phyloP scores from a whole-genome alignment of 2,329 filamentous ascomycete genomes.

The Verticillium tricorpus region DNA sequence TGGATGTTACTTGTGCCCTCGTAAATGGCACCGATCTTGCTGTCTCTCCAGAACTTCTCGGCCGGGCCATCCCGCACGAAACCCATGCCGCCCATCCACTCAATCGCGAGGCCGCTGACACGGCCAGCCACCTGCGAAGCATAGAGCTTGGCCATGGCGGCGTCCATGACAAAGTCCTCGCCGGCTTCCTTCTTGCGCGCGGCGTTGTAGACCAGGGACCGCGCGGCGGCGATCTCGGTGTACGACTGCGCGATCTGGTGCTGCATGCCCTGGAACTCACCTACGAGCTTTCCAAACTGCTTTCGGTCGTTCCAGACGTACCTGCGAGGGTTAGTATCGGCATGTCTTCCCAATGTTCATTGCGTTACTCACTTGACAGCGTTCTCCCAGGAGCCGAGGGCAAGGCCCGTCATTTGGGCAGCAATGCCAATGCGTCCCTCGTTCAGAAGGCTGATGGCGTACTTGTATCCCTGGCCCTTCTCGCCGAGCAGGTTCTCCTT shows the following conservation, averaged over 20 bases:
- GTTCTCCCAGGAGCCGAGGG: slow-evolving; percentile 92
- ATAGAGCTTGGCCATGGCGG: slow-evolving; percentile 97
- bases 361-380: slow-evolving; percentile 64
- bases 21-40: slow-evolving; percentile 98
- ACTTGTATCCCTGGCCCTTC: slow-evolving; percentile 93
- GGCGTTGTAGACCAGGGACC: slow-evolving; percentile 92
- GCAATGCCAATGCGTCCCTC: slow-evolving; percentile 97
- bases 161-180: slow-evolving; percentile 90
- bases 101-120: slow-evolving; percentile 80
- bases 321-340: slow-evolving; percentile 25
- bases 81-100: slow-evolving; percentile 99
- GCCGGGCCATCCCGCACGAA: slow-evolving; percentile 94
- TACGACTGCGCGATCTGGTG: slow-evolving; percentile 97
- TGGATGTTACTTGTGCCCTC: slow-evolving; percentile 83
- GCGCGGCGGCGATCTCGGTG: slow-evolving; percentile 86
- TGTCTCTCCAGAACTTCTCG: slow-evolving; percentile 96
- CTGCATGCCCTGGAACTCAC: slow-evolving; percentile 99
- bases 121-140: slow-evolving; percentile 87
- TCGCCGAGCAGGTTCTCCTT: slow-evolving; percentile 83
- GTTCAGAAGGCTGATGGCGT: slow-evolving; percentile 89
- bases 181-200: slow-evolving; percentile 97
- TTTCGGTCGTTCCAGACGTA: slow-evolving; percentile 99
- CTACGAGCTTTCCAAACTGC: slow-evolving; percentile 90
- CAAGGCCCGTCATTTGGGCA: slow-evolving; percentile 96
- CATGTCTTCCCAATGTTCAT: not conserved